These are phyloP conservation scores for Camillea tinctor DNA, from an alignment of 2,329 filamentous ascomycete species.

Conservation along the genomic window DNA sequence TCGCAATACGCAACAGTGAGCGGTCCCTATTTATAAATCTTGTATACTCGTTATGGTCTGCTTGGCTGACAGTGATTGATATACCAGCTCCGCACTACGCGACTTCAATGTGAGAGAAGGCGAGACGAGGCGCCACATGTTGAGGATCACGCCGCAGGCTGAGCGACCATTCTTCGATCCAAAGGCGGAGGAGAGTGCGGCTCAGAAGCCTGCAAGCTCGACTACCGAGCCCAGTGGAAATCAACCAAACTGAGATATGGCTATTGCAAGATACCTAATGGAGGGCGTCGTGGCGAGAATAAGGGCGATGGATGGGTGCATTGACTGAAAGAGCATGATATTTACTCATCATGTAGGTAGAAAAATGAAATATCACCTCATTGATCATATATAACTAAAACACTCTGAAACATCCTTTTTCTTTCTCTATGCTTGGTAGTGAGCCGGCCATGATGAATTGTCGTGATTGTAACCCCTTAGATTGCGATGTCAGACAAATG, in stretches of 20 bases:
- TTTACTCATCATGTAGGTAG: too few species aligned
- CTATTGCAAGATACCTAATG: background rate
- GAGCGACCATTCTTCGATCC: slow-evolving; percentile 31
- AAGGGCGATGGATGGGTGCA: too few species aligned
- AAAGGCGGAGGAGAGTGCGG: slow-evolving; percentile 8
- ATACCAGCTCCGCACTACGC: slow-evolving; percentile 15
- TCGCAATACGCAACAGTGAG: slow-evolving; percentile 22
- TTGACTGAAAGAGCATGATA: too few species aligned
- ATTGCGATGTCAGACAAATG: too few species aligned
- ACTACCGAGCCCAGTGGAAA: background rate
- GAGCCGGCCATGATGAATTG: too few species aligned
- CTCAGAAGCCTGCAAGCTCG: background rate
- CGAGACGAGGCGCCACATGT: slow-evolving; percentile 22
- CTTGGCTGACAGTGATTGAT: background rate
- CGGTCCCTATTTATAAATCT: background rate
- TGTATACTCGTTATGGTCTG: background rate
- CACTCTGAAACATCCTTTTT: too few species aligned
- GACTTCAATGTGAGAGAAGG: slow-evolving; percentile 15
- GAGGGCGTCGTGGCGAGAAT: too few species aligned
- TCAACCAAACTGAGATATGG: background rate
- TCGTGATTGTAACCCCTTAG: too few species aligned
- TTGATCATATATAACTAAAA: too few species aligned
- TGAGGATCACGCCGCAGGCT: slow-evolving; percentile 33
- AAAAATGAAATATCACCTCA: too few species aligned
- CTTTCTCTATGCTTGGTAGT: too few species aligned